These are phyloP conservation scores for Ogataea ramenticola DNA, from an alignment of 805 yeast genomes.

Conservation along the genomic window DNA sequence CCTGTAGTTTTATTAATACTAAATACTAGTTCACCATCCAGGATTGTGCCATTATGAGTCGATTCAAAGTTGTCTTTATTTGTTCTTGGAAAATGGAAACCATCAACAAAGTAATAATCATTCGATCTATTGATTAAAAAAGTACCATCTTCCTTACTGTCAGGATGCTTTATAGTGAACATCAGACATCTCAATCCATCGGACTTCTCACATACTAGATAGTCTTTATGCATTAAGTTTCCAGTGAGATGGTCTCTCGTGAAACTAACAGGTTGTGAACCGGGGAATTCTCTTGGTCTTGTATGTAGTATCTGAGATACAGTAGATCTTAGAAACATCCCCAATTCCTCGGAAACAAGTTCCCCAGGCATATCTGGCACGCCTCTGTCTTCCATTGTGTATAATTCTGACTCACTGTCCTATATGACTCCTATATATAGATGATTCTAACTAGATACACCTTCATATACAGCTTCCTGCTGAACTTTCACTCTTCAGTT, in stretches of 20 bases:
- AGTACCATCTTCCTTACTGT: slow-evolving; percentile 78
- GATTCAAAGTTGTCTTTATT: slow-evolving; percentile 40
- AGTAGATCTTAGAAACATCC: slow-evolving; percentile 57
- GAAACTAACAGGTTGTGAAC: slow-evolving; percentile 94
- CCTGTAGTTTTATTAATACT: slow-evolving; percentile 50
- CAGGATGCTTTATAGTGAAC: slow-evolving; percentile 51
- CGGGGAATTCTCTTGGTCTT: slow-evolving; percentile 62
- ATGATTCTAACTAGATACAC: no score
- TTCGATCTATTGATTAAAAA: slow-evolving; percentile 85
- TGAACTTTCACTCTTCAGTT: no score
- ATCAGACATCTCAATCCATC: slow-evolving; percentile 88
- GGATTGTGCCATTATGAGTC: slow-evolving; percentile 78
- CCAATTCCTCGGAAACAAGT: slow-evolving; percentile 63
- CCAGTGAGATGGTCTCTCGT: slow-evolving; percentile 62
- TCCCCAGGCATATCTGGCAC: slow-evolving; percentile 88
- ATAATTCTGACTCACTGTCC: neutral
- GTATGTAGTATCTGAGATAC: slow-evolving; percentile 57
- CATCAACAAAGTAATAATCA: slow-evolving; percentile 74
- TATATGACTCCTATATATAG: no score
- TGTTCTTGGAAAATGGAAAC: slow-evolving; percentile 71
- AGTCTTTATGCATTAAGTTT: slow-evolving; percentile 62
- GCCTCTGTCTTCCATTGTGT: slow-evolving; percentile 28
- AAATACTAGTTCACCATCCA: slow-evolving; percentile 91
- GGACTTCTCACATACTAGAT: slow-evolving; percentile 90
- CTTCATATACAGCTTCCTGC: no score